Evolutionary conservation across 2,329 filamentous ascomycete species (phyloP), one percentile per base, ranked within the genome.

Genomic region (Colletotrichum sp.): DNA sequence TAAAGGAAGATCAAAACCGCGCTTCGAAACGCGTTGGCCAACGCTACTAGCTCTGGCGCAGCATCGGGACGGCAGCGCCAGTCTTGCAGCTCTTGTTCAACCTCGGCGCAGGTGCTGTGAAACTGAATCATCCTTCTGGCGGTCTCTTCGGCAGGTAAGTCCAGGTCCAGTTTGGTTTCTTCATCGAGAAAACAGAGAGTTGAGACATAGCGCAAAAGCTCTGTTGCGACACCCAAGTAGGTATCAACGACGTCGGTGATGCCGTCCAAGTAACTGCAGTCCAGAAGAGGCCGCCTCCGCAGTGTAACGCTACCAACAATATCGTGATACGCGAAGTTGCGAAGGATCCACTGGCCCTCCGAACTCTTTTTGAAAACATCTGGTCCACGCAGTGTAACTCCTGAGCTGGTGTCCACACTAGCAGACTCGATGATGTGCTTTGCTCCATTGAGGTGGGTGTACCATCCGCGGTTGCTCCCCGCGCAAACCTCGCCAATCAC

Each of bases 281-380:
- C 75, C 18, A 78, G 68, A 6, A 78, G 36, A 2, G 77, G 77
- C 5, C 68, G 39, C 32, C 76, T 63, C 28, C 75, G 34, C 2
- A 77, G 39, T 7, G 75, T 78, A 1, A 78, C 43, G 15, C 74
- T 76, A 6, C 57, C 74, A 9, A 76, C 66, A 4, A 76, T 76
- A 57, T 78, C 77, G 60, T 78, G 77, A 52, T 78, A 78, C 3
- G 77, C 77, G 67, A 78, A 78, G 34, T 78, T 78, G 12, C 77
- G 73, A 6, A 78, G 73, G 15, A 78, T 69, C 77, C 77, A 78
- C 55, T 75, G 76, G 2, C 77, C 77, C 6, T 78, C 77, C 4
- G 67, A 70, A 10, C 74, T 76, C 43, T 52, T 65, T 21, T 74
- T 76, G 60, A 78, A 76, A 32, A 69, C 72, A 9, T 76, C 77